Base-by-base conservation (phyloP, 768 basidiomycete genomes). In the Termitomyces heimii region DNA sequence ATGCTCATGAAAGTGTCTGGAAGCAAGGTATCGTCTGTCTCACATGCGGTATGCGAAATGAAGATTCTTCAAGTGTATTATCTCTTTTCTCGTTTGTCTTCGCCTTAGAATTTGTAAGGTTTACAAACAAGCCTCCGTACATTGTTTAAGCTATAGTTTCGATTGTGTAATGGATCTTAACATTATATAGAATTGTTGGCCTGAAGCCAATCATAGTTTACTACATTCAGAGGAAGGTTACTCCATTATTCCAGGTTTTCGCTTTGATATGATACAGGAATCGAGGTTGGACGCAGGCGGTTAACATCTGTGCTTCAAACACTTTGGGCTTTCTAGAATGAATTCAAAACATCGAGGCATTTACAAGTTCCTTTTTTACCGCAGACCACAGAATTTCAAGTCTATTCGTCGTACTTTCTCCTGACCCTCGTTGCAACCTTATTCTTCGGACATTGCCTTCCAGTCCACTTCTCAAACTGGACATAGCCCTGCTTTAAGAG, bases 401-500 rank as follows among this genome's bases (percentile, higher is more conserved):
- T 51, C n/a, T 60, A 49, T 39, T 49, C 59, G 7, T 62, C 46
- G 31, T 86, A 86, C 57, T 65, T 71, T 50, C 71, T 72, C 73
- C 76, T 75, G 22, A 88, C 86, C 44, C 63, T 69, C 53, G 75
- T 71, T 44, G 76, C 71, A 42, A 86, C 82, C 1, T 63, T 64
- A 2, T 62, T 65, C 65, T 66, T 73, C 13, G 89, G 88, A 60
- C 83, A 86, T 55, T 64, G 67, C 47, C 85, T 77, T 20, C 84
- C 86, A 0, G 89, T 94, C 92, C 93, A 94, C 42, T 80, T 64
- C 72, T 86, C 82, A 67, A 92, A 93, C 69, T 95, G 94, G 45
- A 80, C 81, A 69, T 84, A 94, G 1, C 91, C 94, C 67, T 97
- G 94, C 74, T 94, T 89, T 28, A 97, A 75, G 48, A 98, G 72